Conservation (phyloP, 208 protist species). For the Crithidia thermophila region DNA sequence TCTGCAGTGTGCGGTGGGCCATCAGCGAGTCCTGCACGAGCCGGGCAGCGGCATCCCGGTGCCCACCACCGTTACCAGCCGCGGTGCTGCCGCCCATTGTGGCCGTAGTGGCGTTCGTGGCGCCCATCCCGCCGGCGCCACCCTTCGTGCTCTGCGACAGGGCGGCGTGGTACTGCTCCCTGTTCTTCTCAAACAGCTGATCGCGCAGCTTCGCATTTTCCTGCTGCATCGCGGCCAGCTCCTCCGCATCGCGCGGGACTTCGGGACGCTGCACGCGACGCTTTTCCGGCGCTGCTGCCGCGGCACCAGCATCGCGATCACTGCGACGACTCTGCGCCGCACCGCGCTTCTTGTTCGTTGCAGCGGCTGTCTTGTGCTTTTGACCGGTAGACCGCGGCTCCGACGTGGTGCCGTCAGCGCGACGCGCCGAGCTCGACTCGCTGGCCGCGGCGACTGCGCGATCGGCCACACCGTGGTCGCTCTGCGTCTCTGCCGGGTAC, state of each 20-base stretch:
- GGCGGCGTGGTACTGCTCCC: slow-evolving; percentile 29
- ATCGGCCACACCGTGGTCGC: not conserved
- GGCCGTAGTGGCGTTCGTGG: not conserved
- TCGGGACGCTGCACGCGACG: slow-evolving; percentile 10
- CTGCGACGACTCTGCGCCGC: not conserved
- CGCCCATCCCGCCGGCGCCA: not conserved
- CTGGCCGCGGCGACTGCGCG: not conserved
- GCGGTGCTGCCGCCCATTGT: not conserved
- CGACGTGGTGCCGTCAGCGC: slow-evolving; percentile 1
- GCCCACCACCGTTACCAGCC: not conserved
- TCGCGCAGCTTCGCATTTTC: slow-evolving; percentile 56
- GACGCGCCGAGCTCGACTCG: not conserved
- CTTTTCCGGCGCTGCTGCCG: not conserved
- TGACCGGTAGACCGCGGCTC: not conserved
- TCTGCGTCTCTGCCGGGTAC: not conserved
- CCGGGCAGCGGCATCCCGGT: slow-evolving; percentile 35
- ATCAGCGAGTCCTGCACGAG: slow-evolving; percentile 48
- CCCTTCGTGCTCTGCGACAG: slow-evolving; percentile 20
- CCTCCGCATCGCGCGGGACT: slow-evolving; percentile 40
- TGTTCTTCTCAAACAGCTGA: slow-evolving; percentile 39
- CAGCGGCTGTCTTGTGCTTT: not conserved
- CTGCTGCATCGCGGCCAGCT: slow-evolving; percentile 45
- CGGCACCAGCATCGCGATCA: not conserved
- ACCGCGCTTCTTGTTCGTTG: not conserved
- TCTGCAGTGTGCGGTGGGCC: slow-evolving; percentile 43